Evolutionary conservation across 352 stramenopile genomes (phyloP).

Genomic region (Globisporangium spinosum): DNA sequence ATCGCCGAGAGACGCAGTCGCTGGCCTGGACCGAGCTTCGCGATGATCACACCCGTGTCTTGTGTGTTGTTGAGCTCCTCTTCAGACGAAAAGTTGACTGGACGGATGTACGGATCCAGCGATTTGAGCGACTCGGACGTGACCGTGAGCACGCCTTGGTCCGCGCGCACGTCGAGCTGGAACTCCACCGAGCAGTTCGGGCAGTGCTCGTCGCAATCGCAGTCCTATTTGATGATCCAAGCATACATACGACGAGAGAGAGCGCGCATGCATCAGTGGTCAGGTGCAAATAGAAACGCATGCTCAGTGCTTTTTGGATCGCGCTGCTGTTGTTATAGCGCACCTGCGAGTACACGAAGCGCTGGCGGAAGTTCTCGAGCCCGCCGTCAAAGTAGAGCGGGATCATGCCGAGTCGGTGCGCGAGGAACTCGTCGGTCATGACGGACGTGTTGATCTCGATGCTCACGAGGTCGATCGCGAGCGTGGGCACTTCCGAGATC

Average conservation of each 20-base stretch:
- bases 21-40: conserved; percentile 95
- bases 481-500: conserved; percentile 96
- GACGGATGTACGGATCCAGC: conserved; percentile 81
- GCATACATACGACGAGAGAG: not conserved
- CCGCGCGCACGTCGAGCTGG: conserved; percentile 90
- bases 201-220: conserved; percentile 95
- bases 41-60: conserved; percentile 95
- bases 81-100: conserved; percentile 84
- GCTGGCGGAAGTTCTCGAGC: conserved; percentile 87
- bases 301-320: not conserved
- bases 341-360: conserved; percentile 84
- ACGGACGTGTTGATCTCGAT: conserved; percentile 97
- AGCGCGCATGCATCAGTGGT: not conserved
- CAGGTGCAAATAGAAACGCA: not conserved
- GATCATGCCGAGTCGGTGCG: conserved; percentile 97
- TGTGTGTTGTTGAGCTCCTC: conserved; percentile 92
- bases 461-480: conserved; percentile 98
- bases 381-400: conserved; percentile 89
- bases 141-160: conserved; percentile 65
- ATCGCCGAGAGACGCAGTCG: conserved; percentile 93
- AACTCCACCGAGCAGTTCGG: conserved; percentile 96
- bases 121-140: conserved; percentile 80
- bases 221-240: conserved; percentile 36
- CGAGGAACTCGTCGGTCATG: conserved; percentile 98
- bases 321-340: not conserved